These are phyloP conservation scores for Russula vinacea DNA, from an alignment of 768 basidiomycete species.

Conservation along the genomic window DNA sequence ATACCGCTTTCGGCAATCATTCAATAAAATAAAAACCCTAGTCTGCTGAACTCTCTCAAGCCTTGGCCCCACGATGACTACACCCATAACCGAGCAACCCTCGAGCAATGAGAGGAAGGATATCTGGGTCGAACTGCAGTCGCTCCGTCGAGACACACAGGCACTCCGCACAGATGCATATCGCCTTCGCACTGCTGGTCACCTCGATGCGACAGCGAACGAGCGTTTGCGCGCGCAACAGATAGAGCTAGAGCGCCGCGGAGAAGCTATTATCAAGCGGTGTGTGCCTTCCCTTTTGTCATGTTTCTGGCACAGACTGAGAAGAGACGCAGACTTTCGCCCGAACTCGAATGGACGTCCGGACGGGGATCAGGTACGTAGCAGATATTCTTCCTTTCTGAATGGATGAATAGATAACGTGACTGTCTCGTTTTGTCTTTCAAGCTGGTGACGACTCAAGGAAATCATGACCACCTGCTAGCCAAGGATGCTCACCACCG, in stretches of 20 bases:
- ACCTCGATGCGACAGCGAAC: conserved; percentile 2
- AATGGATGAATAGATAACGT: neutral
- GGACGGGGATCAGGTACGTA: neutral
- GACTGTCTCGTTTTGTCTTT: neutral
- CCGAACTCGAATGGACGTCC: conserved; percentile 13
- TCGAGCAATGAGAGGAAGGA: conserved; percentile 15
- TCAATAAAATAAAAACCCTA: neutral
- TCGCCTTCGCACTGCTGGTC: conserved; percentile 11
- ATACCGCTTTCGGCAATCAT: neutral
- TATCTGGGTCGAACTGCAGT: conserved; percentile 8
- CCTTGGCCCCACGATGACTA: neutral
- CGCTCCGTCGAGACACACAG: conserved; percentile 13
- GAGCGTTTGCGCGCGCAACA: conserved; percentile 16
- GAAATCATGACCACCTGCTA: neutral
- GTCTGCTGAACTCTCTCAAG: neutral
- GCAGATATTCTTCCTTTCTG: neutral
- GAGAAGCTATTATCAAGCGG: conserved; percentile 17
- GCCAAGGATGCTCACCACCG: neutral
- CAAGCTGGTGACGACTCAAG: neutral
- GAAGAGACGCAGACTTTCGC: conserved; percentile 14
- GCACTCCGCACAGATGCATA: conserved; percentile 19
- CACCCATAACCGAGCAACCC: neutral
- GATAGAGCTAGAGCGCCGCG: conserved; percentile 14
- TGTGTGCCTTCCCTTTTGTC: neutral
- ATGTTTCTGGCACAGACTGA: neutral